phyloP scores from a whole-genome alignment of 257 asterid genomes.

The Scutellaria baicalensis region DNA sequence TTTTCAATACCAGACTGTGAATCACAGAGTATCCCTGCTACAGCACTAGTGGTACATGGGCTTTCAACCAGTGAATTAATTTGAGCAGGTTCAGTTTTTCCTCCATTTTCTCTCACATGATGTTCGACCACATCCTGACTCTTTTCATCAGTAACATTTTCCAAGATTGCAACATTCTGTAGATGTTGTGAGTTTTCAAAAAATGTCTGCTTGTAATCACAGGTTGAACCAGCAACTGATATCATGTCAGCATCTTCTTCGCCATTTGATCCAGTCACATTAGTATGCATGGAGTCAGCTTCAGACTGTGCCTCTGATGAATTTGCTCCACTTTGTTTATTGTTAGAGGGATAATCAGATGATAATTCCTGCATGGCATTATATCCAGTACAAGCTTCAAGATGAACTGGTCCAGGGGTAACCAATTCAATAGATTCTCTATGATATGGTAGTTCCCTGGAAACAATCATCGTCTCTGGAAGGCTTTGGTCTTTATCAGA shows the following conservation, averaged over 20 bases:
- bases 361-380: slow-evolving; percentile 18
- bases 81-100: slow-evolving; percentile 24
- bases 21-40: slow-evolving; percentile 8
- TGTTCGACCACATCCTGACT: slow-evolving; percentile 20
- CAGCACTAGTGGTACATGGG: background rate
- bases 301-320: slow-evolving; percentile 32
- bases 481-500: slow-evolving; percentile 16
- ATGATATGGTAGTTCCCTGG: slow-evolving; percentile 25
- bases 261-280: slow-evolving; percentile 16
- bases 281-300: slow-evolving; percentile 16
- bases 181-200: slow-evolving; percentile 22
- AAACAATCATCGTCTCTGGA: slow-evolving; percentile 22
- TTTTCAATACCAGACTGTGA: slow-evolving; percentile 18
- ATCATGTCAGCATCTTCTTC: slow-evolving; percentile 25
- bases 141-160: slow-evolving; percentile 18
- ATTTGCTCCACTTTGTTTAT: slow-evolving; percentile 28
- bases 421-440: slow-evolving; percentile 29
- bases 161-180: slow-evolving; percentile 27
- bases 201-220: slow-evolving; percentile 15
- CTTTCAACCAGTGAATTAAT: slow-evolving; percentile 16
- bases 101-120: slow-evolving; percentile 21
- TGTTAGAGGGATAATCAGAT: slow-evolving; percentile 19
- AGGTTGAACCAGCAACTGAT: slow-evolving; percentile 21
- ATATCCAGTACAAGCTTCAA: slow-evolving; percentile 27
- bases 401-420: slow-evolving; percentile 26